phyloP scores from a whole-genome alignment of 108 stramenopile species.

The Skeletonema menzelii region DNA sequence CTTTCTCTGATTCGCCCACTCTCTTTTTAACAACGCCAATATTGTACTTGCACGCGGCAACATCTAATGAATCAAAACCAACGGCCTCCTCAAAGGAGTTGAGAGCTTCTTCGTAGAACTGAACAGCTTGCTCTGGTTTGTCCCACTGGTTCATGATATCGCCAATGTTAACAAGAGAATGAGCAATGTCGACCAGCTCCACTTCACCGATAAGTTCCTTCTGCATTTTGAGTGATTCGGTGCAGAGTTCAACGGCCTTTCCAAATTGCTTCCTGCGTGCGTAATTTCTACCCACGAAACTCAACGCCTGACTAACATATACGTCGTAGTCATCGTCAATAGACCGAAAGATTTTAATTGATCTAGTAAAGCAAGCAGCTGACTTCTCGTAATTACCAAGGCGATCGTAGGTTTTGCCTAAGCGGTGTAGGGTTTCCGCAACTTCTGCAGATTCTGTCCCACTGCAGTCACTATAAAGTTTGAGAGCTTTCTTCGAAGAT shows the following conservation, averaged over 20 bases:
- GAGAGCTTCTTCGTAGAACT: constrained; percentile 44
- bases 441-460: constrained; percentile 63
- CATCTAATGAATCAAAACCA: constrained; percentile 62
- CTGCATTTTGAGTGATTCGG: constrained; percentile 37
- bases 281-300: constrained; percentile 59
- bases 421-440: constrained; percentile 57
- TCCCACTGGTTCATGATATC: constrained; percentile 50
- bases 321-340: constrained; percentile 47
- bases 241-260: constrained; percentile 53
- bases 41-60: constrained; percentile 54
- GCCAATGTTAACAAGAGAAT: constrained; percentile 21
- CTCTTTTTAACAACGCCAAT: constrained; percentile 62
- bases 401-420: constrained; percentile 66
- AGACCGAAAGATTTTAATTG: constrained; percentile 55
- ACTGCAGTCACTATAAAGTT: constrained; percentile 50
- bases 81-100: constrained; percentile 43
- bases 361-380: constrained; percentile 60
- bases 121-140: constrained; percentile 38
- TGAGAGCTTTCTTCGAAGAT: constrained; percentile 63
- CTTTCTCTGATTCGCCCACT: constrained; percentile 39
- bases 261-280: constrained; percentile 39
- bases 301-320: constrained; percentile 55
- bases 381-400: constrained; percentile 62
- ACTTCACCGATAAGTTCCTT: constrained; percentile 12
- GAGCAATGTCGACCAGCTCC: constrained; percentile 25